Evolutionary conservation across 805 yeast species (phyloP), one percentile per base, ranked within the genome.

Genomic region (Lipomyces spencermartinsiae): DNA sequence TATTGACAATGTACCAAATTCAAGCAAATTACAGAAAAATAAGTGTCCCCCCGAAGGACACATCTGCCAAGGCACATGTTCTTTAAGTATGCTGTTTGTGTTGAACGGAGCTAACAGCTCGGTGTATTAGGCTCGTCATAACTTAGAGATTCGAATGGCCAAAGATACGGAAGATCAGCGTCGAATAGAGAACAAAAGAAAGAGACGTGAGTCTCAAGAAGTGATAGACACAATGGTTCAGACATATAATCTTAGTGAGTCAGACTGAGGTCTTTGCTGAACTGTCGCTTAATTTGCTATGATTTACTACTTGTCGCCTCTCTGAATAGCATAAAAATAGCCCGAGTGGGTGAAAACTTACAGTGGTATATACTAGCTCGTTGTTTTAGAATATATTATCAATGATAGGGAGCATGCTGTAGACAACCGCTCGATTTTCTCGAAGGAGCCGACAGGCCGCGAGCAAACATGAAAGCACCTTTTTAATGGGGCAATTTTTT

Each of bases 41-140:
- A 39, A 39, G 49, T 39, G 49, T 39, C 49, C 49, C 49, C 49
- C 49, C 49, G 49, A 39, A 39, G 49, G 49, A 39, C 49, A 39
- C 49, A 39, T 39, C 49, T 39, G 4, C 49, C 49, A 39, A 39
- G 49, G 49, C 49, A 39, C 49, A 39, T 39, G 3, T 39, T 39
- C 3, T 39, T 39, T 39, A 3, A 39, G 49, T 39, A 39, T 39
- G 3, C 49, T 39, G 49, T 3, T 39, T 14, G n/a, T 14, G 12
- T n/a, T 3, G n/a, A 14, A 16, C 3, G 3, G 4, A 39, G 49
- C 49, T 39, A 39, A 39, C 49, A 39, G 49, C 49, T 39, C 49
- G 29, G 12, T 39, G 49, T 39, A 39, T 39, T 39, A 39, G 49
- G 49, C 49, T 39, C 49, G 49, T 39, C 3, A 39, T 39, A 39